A percentile compares a stretch with the other conserved stretches of the same genome.
Conservation (phyloP, 2,329 filamentous ascomycete genomes). For the Graphilbum sp. region DNA sequence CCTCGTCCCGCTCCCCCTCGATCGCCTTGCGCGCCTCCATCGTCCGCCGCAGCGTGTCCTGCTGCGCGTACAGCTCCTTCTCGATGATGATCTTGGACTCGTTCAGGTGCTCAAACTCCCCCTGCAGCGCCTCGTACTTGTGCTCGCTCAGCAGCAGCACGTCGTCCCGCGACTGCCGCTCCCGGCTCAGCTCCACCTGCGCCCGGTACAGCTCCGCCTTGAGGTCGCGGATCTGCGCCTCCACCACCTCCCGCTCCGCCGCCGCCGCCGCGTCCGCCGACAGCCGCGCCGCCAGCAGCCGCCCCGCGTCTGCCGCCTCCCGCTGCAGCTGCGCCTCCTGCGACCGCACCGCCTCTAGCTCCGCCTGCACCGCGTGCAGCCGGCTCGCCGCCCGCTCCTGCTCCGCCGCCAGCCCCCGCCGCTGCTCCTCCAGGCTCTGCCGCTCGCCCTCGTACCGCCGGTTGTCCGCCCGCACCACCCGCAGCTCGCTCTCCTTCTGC, state of each 20-base stretch:
- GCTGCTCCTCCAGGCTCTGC: slow-evolving; percentile 63
- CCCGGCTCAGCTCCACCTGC: slow-evolving; percentile 77
- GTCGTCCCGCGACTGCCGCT: slow-evolving; percentile 86
- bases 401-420: slow-evolving; percentile 50
- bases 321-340: slow-evolving; percentile 74
- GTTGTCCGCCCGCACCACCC: slow-evolving; percentile 69
- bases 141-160: slow-evolving; percentile 82
- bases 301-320: slow-evolving; percentile 78
- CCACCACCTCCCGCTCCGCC: slow-evolving; percentile 66
- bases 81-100: slow-evolving; percentile 95
- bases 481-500: slow-evolving; percentile 84
- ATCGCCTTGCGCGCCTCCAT: slow-evolving; percentile 65
- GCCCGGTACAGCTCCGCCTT: slow-evolving; percentile 73
- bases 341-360: slow-evolving; percentile 71
- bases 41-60: slow-evolving; percentile 75
- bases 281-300: slow-evolving; percentile 70
- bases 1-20: slow-evolving; percentile 78
- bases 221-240: slow-evolving; percentile 73
- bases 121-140: slow-evolving; percentile 65
- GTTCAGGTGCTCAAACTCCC: slow-evolving; percentile 74
- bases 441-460: slow-evolving; percentile 72
- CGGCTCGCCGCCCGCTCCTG: slow-evolving; percentile 64
- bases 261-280: slow-evolving; percentile 78
- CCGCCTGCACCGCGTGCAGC: slow-evolving; percentile 72
- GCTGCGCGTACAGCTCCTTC: slow-evolving; percentile 91